Conservation (phyloP, 2,329 filamentous ascomycete species). For the Fusarium anguioides region DNA sequence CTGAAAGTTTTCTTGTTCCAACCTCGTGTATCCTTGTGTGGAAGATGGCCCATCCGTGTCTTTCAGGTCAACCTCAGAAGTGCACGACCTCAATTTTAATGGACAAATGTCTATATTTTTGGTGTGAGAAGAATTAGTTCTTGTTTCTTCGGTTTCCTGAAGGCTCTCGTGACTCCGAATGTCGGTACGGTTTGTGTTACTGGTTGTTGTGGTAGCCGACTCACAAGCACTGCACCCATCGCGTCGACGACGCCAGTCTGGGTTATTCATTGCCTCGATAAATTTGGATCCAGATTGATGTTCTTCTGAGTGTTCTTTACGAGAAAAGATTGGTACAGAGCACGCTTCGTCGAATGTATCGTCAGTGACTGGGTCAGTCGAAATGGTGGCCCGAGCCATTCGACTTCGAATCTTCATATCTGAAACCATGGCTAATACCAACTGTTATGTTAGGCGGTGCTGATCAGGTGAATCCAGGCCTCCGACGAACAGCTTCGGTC, state of each 20-base stretch:
- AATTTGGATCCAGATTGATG: constrained; percentile 38
- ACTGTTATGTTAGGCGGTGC: not conserved
- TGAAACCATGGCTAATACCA: constrained; percentile 15
- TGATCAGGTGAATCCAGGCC: not conserved
- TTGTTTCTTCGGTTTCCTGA: not conserved
- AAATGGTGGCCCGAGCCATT: constrained; percentile 1
- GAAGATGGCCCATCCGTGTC: not conserved
- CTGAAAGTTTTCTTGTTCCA: not conserved
- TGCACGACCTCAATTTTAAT: constrained; percentile 1
- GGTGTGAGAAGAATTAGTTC: not conserved
- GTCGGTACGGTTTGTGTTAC: not conserved
- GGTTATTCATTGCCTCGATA: constrained; percentile 50
- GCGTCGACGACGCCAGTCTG: constrained; percentile 50
- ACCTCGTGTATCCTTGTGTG: not conserved
- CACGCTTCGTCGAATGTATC: constrained; percentile 25
- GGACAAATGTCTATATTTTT: not conserved
- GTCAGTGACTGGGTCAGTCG: constrained; percentile 13
- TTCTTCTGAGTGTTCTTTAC: constrained; percentile 37
- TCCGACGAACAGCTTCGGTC: not conserved
- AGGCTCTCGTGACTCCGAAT: not conserved
- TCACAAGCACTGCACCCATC: constrained; percentile 17
- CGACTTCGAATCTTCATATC: constrained; percentile 15
- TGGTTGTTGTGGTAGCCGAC: constrained; percentile 4
- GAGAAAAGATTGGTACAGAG: not conserved
- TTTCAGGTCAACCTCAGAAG: constrained; percentile 10